Percentiles rank a stretch among this genome's conserved stretches.
phyloP scores from a whole-genome alignment of 257 asterid genomes.

The Misopates orontium region DNA sequence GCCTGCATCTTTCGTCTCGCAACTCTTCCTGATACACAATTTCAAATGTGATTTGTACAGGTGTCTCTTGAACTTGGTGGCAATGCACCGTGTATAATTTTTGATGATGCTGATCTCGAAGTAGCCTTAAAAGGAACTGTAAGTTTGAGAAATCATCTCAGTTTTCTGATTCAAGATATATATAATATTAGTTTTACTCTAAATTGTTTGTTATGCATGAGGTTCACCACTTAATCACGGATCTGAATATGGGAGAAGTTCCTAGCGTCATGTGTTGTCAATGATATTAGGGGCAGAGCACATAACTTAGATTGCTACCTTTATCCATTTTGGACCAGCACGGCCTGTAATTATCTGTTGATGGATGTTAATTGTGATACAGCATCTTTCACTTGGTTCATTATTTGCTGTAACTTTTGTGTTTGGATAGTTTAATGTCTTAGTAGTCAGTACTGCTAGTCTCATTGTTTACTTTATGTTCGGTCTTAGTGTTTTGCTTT shows the following conservation, averaged over 20 bases:
- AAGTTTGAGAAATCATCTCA: constrained; percentile 39
- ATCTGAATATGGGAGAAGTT: constrained; percentile 10
- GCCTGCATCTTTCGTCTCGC: constrained; percentile 27
- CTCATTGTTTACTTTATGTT: not conserved
- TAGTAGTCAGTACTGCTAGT: not conserved
- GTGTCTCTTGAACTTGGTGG: constrained; percentile 99
- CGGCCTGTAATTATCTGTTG: no score
- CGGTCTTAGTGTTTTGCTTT: constrained; percentile 3
- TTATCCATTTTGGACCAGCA: not conserved
- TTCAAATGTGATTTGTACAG: constrained; percentile 36
- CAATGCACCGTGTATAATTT: constrained; percentile 94
- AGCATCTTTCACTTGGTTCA: no score
- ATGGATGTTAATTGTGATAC: not conserved
- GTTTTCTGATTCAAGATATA: constrained; percentile 15
- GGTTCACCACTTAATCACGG: constrained; percentile 19
- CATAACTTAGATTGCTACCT: not conserved
- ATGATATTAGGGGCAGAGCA: not conserved
- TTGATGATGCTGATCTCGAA: constrained; percentile 97
- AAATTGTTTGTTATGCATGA: constrained; percentile 4
- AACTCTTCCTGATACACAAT: constrained; percentile 20
- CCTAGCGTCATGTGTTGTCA: constrained; percentile 8
- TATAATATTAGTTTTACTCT: constrained; percentile 1
- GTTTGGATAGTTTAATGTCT: not conserved
- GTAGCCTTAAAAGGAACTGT: constrained; percentile 94
- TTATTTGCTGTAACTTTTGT: not conserved